Percentiles rank a stretch among this genome's conserved stretches.
phyloP scores from a whole-genome alignment of 2,329 filamentous ascomycete species.

The Calonectria montana region DNA sequence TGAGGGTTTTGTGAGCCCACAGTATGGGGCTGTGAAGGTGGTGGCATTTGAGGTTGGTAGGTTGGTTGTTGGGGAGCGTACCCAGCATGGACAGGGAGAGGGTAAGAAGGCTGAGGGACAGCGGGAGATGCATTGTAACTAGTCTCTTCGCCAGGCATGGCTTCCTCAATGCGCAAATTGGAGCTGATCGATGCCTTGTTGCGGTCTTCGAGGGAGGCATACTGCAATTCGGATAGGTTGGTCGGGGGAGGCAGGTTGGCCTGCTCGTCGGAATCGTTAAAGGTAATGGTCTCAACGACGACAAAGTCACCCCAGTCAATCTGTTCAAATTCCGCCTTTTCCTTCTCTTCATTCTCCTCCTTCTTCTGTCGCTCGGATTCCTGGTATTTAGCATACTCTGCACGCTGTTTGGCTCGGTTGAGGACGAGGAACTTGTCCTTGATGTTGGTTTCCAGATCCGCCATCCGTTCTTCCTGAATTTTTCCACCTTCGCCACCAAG shows the following conservation, averaged over 20 bases:
- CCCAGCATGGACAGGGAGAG: constrained; percentile 58
- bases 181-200: constrained; percentile 88
- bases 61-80: constrained; percentile 51
- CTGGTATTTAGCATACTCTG: constrained; percentile 87
- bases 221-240: constrained; percentile 90
- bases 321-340: constrained; percentile 80
- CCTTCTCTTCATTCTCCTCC: constrained; percentile 86
- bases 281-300: constrained; percentile 93
- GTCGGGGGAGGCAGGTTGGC: constrained; percentile 89
- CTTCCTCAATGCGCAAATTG: constrained; percentile 91
- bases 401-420: constrained; percentile 83
- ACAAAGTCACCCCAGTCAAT: constrained; percentile 99
- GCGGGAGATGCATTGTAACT: constrained; percentile 62
- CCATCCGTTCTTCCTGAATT: constrained; percentile 77
- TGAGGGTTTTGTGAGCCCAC: constrained; percentile 44
- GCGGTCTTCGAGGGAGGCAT: constrained; percentile 93
- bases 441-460: constrained; percentile 79
- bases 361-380: constrained; percentile 88
- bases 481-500: constrained; percentile 75
- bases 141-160: constrained; percentile 83
- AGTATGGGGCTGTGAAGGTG: constrained; percentile 50
- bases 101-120: constrained; percentile 49
- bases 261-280: constrained; percentile 88
- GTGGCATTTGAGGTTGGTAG: constrained; percentile 52
- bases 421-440: constrained; percentile 85